phyloP scores from a whole-genome alignment of 805 yeast species.

The Kodamaea jinghongensis region DNA sequence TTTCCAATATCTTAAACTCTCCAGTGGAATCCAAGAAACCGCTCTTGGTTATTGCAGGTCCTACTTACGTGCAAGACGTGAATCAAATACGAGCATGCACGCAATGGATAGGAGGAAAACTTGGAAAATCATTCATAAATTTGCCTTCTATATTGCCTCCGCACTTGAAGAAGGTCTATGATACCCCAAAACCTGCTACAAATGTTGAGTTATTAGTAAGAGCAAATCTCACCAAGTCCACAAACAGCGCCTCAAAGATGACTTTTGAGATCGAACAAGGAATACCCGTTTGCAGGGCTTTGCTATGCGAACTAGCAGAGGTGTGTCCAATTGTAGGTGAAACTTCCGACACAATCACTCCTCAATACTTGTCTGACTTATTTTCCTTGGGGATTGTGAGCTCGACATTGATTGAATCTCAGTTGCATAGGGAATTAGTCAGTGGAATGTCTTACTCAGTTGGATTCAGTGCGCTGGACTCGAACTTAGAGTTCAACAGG shows the following conservation, averaged over 20 bases:
- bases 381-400: conserved; percentile 44
- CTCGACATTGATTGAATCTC: conserved; percentile 45
- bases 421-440: conserved; percentile 49
- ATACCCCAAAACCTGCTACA: conserved; percentile 5
- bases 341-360: conserved; percentile 47
- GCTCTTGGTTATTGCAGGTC: conserved; percentile 41
- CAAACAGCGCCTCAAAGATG: conserved; percentile 12
- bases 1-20: neutral
- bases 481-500: conserved; percentile 18
- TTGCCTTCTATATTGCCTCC: conserved; percentile 8
- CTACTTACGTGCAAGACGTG: conserved; percentile 28
- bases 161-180: conserved; percentile 5
- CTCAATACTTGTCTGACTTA: conserved; percentile 49
- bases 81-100: conserved; percentile 40
- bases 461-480: conserved; percentile 37
- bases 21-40: conserved; percentile 1
- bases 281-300: conserved; percentile 38
- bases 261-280: conserved; percentile 38
- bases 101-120: conserved; percentile 34
- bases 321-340: conserved; percentile 46
- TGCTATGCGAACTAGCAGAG: conserved; percentile 39
- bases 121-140: conserved; percentile 14
- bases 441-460: conserved; percentile 51
- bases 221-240: conserved; percentile 33
- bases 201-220: conserved; percentile 32